Base-by-base conservation (phyloP, 192 early-diverging fungal genomes). In the Dissophora globulifera region DNA sequence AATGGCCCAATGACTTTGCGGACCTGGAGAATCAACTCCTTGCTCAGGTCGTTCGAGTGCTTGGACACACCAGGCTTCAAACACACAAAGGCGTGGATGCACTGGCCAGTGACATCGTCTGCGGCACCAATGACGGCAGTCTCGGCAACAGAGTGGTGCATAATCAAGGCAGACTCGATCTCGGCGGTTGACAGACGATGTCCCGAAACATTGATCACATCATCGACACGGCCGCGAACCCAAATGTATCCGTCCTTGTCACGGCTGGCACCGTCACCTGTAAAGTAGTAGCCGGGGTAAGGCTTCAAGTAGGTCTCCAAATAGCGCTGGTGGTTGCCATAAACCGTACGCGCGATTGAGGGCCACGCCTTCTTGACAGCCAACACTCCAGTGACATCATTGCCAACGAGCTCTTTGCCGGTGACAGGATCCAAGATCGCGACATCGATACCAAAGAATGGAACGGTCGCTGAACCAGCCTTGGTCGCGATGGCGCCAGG, bases 161-260 rank as follows among this genome's bases (percentile, higher is more conserved):
- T 81, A 57, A 94, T 89, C 46, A 97, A 83, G 4, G 94, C 94
- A 32, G 92, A 93, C 82, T 98, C 96, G 59, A 98, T 93, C 83
- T 98, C 95, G 43, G 96, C 90, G 15, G 96, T 96, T 19, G 87
- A 91, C 68, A 98, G 83, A 76, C 96, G 91, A 84, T 98, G 96
- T 25, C 96, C 96, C 12, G 92, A 90, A 42, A 98, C 95, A 82
- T 96, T 97, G 82, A 98, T 96, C 33, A 97, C 96, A 78, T 98
- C 93, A 82, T 85, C 83, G 1, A 81, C 68, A 61, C 96, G 90
- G 45, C 96, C 96, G 54, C 92, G 89, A 60, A 98, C 90, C 95
- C 95, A 98, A 83, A 91, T 91, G 86, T 96, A 98, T 42, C 95
- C 95, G 76, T 98, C 96, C 48, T 87, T 83, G 78, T 98, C 96